Evolutionary conservation across 148 eudicot species (phyloP), one percentile per base, ranked within the genome.

Genomic region (Rhododendron henanense): DNA sequence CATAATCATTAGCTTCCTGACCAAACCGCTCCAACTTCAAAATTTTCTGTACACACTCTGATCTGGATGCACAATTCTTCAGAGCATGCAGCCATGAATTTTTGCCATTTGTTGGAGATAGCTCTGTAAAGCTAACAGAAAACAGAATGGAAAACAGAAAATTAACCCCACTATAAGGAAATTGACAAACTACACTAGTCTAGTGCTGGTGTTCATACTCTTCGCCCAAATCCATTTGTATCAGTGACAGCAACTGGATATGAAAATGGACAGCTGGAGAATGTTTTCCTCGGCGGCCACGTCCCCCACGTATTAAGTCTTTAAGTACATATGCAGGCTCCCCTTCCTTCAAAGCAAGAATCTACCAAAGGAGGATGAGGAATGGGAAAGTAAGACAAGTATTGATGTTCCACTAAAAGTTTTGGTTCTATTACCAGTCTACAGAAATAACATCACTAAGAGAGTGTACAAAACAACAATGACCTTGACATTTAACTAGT

Each of bases 321-420:
- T 89, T 87, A 31, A 96, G 88, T 67, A 96, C 87, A 86, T 78
- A 77, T 83, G 91, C 94, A 61, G 98, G 88, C 78, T 92, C 93
- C 37, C 97, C 95, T 85, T 93, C 91, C 88, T 92, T 92, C 87
- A 96, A 44, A 14, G 88, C 79, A 67, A 95, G 93, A 85, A 91
- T 86, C 98, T 96, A 85, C 45, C 59, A 69, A 88, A 44, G 45
- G 67, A 48, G 45, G 7, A 41, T 41, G 45, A 41, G 45, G 35
- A 47, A 39, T 48, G 57, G 28, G 33, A 47, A 41, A 78, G 63
- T 21, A 11, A 71, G 67, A n/a, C 14, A 44, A 55, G 48, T 11
- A 69, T 57, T 59, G 78, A 79, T 44, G 23, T 39, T 21, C 3
- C 10, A 35, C 51, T 10, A 45, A 13, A 47, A 41, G 45, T 23